phyloP scores from a whole-genome alignment of 2,329 filamentous ascomycete species.

The Exophiala sp. region DNA sequence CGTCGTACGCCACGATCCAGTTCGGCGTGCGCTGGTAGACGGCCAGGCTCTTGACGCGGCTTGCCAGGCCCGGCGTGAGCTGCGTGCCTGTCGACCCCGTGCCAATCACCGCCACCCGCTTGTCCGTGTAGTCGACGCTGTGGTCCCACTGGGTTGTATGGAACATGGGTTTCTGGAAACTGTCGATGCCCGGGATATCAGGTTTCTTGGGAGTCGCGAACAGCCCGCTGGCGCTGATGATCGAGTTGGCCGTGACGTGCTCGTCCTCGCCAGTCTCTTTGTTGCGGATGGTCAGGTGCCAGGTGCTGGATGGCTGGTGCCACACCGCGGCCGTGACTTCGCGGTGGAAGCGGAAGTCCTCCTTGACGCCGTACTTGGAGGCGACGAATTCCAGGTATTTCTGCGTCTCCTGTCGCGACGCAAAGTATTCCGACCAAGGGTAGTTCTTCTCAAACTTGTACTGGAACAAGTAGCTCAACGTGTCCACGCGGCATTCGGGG shows the following conservation, averaged over 20 bases:
- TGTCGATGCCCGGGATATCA: constrained; percentile 32
- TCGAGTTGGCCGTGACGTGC: background rate
- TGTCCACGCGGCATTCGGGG: constrained; percentile 21
- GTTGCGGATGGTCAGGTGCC: background rate
- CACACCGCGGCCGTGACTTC: constrained; percentile 49
- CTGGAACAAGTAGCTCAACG: constrained; percentile 18
- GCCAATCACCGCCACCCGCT: constrained; percentile 28
- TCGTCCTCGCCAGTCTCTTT: background rate
- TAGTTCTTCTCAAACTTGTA: constrained; percentile 22
- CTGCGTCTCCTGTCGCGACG: constrained; percentile 16
- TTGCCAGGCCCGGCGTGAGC: constrained; percentile 33
- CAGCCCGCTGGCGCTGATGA: constrained; percentile 6
- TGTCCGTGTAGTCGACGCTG: constrained; percentile 25
- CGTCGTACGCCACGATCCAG: background rate
- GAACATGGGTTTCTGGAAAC: constrained; percentile 33
- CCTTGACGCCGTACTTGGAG: constrained; percentile 38
- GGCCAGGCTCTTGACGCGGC: background rate
- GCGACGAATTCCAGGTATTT: constrained; percentile 15
- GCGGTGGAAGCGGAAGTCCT: constrained; percentile 54
- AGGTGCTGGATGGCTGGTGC: constrained; percentile 41
- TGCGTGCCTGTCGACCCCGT: constrained; percentile 27
- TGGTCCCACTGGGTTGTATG: constrained; percentile 33
- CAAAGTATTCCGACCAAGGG: constrained; percentile 20
- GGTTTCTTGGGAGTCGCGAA: constrained; percentile 38
- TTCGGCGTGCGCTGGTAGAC: constrained; percentile 6